These are phyloP conservation scores for Punica granatum DNA, from an alignment of 345 rosid genomes.

Conservation along the genomic window DNA sequence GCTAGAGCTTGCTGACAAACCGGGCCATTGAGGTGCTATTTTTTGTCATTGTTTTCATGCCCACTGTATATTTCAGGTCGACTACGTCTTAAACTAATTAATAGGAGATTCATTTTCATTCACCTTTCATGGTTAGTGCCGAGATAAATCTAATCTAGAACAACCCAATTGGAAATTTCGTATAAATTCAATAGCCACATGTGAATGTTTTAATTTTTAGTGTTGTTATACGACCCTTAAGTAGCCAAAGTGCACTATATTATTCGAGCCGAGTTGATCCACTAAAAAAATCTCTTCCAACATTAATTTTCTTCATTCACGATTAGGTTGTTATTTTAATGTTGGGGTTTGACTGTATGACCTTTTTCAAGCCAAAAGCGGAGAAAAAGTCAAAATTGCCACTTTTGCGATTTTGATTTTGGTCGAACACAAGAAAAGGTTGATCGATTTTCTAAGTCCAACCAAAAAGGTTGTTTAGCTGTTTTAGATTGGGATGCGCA, in stretches of 20 bases:
- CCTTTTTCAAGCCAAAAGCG: background rate
- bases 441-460: background rate
- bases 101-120: no score
- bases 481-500: background rate
- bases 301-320: no score
- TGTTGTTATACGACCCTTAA: no score
- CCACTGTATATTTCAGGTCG: slow-evolving; percentile 27
- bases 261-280: no score
- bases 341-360: background rate
- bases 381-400: background rate
- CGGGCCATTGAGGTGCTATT: background rate
- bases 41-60: slow-evolving; percentile 11
- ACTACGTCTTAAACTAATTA: background rate
- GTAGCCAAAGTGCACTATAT: no score
- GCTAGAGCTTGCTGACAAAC: background rate
- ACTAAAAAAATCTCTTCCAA: no score
- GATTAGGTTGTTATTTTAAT: background rate
- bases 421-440: background rate
- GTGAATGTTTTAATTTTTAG: no score
- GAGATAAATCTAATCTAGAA: no score
- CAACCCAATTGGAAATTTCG: no score
- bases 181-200: no score
- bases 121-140: no score
- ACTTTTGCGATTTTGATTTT: background rate
- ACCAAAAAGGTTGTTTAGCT: background rate